A percentile compares a stretch with the other conserved stretches of the same genome.
phyloP scores from a whole-genome alignment of 2,329 filamentous ascomycete species.

The Magnaporthiopsis rhizophila region DNA sequence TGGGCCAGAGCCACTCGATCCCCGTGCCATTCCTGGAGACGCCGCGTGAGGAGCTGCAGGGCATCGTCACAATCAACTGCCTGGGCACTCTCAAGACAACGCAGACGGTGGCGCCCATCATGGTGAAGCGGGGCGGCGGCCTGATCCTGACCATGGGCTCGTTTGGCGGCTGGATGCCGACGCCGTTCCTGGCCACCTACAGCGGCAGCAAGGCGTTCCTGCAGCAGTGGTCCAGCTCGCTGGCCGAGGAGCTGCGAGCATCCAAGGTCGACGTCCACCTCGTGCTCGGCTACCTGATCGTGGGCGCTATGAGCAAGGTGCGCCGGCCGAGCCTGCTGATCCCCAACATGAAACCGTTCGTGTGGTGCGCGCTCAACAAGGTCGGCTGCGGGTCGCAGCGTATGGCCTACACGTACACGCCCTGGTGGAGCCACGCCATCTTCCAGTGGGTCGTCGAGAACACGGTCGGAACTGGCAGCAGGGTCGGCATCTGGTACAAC shows the following conservation, averaged over 20 bases:
- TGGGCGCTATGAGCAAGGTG: conserved; percentile 95
- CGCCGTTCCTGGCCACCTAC: conserved; percentile 89
- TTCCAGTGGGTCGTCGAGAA: conserved; percentile 76
- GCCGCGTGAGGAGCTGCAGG: conserved; percentile 66
- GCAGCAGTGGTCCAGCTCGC: conserved; percentile 86
- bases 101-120: conserved; percentile 72
- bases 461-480: conserved; percentile 41
- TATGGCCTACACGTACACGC: conserved; percentile 77
- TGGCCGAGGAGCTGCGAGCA: conserved; percentile 73
- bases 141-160: conserved; percentile 96
- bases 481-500: conserved; percentile 41
- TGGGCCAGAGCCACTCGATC: conserved; percentile 88
- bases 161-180: conserved; percentile 87
- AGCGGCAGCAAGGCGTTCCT: conserved; percentile 97
- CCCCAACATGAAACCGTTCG: conserved; percentile 75
- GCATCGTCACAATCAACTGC: conserved; percentile 95
- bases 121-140: conserved; percentile 76
- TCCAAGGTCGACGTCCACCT: conserved; percentile 85
- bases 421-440: conserved; percentile 85
- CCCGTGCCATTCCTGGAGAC: conserved; percentile 85
- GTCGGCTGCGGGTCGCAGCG: conserved; percentile 77
- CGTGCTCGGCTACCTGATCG: conserved; percentile 86
- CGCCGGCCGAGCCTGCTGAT: conserved; percentile 69
- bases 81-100: conserved; percentile 83
- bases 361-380: conserved; percentile 69